phyloP scores from a whole-genome alignment of 2,329 filamentous ascomycete species.

The Peltaster fructicola region DNA sequence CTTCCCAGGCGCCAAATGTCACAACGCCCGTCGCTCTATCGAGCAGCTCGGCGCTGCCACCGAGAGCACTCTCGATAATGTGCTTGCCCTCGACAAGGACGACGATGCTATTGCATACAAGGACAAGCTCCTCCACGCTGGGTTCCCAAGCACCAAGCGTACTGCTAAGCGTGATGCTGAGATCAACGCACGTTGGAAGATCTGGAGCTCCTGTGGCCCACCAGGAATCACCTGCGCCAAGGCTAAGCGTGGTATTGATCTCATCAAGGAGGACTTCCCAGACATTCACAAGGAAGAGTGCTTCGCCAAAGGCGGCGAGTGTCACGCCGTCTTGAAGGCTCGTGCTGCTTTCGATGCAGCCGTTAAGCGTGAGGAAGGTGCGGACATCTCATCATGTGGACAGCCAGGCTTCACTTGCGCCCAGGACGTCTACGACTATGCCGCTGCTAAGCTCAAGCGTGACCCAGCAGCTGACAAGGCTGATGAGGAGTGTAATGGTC shows the following conservation, averaged over 20 bases:
- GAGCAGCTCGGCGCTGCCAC: conserved; percentile 18
- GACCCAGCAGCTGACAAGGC: conserved; percentile 2
- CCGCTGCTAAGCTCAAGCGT: conserved; percentile 1
- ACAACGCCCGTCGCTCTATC: conserved; percentile 27
- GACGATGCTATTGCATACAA: conserved; percentile 10
- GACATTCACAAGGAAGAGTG: conserved; percentile 7
- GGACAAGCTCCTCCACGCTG: conserved; percentile 5
- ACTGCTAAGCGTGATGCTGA: conserved; percentile 18
- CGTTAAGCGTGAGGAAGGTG: conserved; percentile 10
- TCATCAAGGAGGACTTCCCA: conserved; percentile 7
- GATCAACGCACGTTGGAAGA: conserved; percentile 5
- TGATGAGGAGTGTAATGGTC: conserved; percentile 6
- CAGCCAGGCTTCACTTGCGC: conserved; percentile 3
- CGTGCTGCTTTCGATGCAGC: conserved; percentile 8
- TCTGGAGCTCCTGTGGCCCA: conserved; percentile 18
- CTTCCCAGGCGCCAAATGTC: conserved; percentile 25
- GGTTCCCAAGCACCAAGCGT: conserved; percentile 24
- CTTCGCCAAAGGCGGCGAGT: conserved; percentile 11
- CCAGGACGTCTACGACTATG: conserved; percentile 2
- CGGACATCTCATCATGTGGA: conserved; percentile 4
- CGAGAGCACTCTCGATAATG: conserved; percentile 6
- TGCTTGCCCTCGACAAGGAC: conserved; percentile 9
- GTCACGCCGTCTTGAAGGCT: conserved; percentile 13
- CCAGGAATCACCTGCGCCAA: conserved; percentile 27
- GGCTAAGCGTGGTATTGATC: conserved; percentile 21